Evolutionary conservation across 495 filamentous ascomycete genomes (phyloP), one percentile per base, ranked within the genome.

Genomic region (Daldinia concentrica): DNA sequence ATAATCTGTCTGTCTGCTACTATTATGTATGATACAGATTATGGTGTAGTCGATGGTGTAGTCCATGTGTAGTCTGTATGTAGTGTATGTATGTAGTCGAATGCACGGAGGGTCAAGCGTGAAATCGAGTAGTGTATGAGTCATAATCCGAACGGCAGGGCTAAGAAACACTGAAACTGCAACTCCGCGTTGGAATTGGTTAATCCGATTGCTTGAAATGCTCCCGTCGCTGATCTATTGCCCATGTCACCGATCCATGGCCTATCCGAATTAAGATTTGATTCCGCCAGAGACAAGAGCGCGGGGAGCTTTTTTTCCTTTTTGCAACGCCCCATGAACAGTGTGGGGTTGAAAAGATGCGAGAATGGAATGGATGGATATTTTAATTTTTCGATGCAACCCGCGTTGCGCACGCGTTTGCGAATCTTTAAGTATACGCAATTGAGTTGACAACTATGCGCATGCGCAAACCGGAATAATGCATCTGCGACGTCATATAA

Each of bases 171-270:
- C 52, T 45, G 55, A 56, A 68, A 24, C 55, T 68, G 56, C 54
- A 39, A 64, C 54, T 27, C 34, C 37, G 34, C 24, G 57, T 29
- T 43, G n/a, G 68, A 73, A 77, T 77, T 77, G 75, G 41, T 45
- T 51, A 45, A 69, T 73, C 61, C 62, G 73, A 77, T 75, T 73
- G 75, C 64, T 62, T 56, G 45, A 71, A 65, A 56, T 66, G 30
- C 57, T 59, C 26, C 32, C 22, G 30, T 54, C 24, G 54, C 37
- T 36, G 52, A 72, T 45, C 41, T 17, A 4, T 57, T n/a, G 17
- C 22, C 58, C 59, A 41, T 69, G 41, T 52, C 43, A 29, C 11
- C 24, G 11, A 43, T 30, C 29, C 15, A 17, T 39, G 60, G 48
- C 58, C 50, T 65, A 55, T 64, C 66, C 61, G 41, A 52, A 68